Conservation (phyloP, 2,329 filamentous ascomycete genomes). For the Diaporthe citri region DNA sequence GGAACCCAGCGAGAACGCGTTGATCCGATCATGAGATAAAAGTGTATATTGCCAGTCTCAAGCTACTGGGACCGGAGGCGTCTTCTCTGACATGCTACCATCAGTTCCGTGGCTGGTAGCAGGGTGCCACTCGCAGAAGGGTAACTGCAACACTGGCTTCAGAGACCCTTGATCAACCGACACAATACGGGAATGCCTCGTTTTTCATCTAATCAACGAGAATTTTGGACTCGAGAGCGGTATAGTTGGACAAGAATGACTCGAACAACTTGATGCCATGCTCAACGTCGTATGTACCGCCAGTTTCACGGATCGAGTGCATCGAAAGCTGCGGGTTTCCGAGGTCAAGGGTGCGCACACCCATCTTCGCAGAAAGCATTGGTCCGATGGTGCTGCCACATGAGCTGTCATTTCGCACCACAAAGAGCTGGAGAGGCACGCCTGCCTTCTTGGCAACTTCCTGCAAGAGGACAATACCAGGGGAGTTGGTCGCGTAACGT, state of each 20-base stretch:
- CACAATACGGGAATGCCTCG: neutral
- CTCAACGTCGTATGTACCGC: slow-evolving; percentile 88
- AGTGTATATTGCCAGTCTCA: neutral
- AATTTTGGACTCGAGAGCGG: slow-evolving; percentile 85
- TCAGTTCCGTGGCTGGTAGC: neutral
- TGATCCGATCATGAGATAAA: neutral
- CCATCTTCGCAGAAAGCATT: slow-evolving; percentile 91
- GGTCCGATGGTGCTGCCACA: slow-evolving; percentile 98
- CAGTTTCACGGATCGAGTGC: slow-evolving; percentile 96
- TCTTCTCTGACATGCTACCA: neutral
- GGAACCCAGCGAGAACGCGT: neutral
- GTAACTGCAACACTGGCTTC: neutral
- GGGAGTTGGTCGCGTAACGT: slow-evolving; percentile 95
- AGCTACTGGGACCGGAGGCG: neutral
- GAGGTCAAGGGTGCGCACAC: slow-evolving; percentile 89
- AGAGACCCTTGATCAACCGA: neutral
- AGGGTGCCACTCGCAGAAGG: neutral
- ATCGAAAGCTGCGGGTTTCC: slow-evolving; percentile 96
- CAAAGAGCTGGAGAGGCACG: slow-evolving; percentile 94
- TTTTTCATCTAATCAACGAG: slow-evolving; percentile 74
- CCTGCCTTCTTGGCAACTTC: slow-evolving; percentile 81
- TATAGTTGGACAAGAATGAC: slow-evolving; percentile 87
- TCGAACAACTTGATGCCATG: slow-evolving; percentile 88
- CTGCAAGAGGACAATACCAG: slow-evolving; percentile 92
- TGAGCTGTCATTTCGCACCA: slow-evolving; percentile 93